Base-by-base conservation (phyloP, 2,329 filamentous ascomycete species). In the Scedosporium aurantiacum region DNA sequence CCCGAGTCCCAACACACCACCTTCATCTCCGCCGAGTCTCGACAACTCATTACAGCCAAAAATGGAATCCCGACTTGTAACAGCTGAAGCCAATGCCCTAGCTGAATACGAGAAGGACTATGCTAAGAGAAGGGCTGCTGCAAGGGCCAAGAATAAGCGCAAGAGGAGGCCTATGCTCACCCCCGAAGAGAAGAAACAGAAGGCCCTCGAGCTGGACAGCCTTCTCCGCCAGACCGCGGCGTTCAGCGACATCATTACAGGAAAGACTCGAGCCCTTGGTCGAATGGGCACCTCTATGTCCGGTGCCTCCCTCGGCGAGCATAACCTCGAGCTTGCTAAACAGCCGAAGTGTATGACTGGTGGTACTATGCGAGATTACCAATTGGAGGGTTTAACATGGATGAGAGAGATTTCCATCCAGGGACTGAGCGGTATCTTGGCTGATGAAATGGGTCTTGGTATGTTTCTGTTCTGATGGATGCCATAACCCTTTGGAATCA, bases 361-460 rank as follows among this genome's bases (percentile, higher is more conserved):
- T 4, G 94, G 94, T 1, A 88, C 86, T 3, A 97, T 99, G 93
- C 82, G 92, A 18, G 88, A 90, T 64, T 99, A 99, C 70, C 94
- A 99, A 68, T 76, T 99, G 0, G 93, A 97, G 70, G 94, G 94
- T 0, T 74, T 99, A 1, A 95, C 96, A 0, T 99, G 94, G 94
- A 87, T 99, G 78, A 96, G 89, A 67, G 91, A 96, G 78, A 82
- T 85, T 60, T 83, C 81, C 62, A 74, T 80, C 2, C 94, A 96
- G 68, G 92, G 92, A 10, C 83, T 97, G 72, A 95, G 91, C 66
- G 92, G 92, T 1, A 96, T 96, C 62, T 72, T 97, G 37, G 92
- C 92, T 0, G 92, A 97, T 67, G 92, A 97, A 72, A 97, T 97
- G 92, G 92, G 92, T 0, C 74, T 96, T 5, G 83, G 83, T 82